phyloP scores from a whole-genome alignment of 2,329 filamentous ascomycete genomes.

The Xenoacremonium recifei region DNA sequence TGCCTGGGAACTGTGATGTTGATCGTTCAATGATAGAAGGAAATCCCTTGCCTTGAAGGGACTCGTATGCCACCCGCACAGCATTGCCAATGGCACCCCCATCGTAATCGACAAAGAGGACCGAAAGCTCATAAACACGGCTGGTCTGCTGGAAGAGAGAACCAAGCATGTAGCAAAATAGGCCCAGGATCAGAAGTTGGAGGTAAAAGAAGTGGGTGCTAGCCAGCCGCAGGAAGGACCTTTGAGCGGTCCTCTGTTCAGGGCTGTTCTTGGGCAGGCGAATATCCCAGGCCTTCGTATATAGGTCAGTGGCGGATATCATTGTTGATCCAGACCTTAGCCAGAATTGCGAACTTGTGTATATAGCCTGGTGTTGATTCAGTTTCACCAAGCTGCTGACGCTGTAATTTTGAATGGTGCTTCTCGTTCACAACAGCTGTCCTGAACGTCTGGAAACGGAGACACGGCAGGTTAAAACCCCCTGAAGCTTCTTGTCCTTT shows the following conservation, averaged over 20 bases:
- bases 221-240: constrained; percentile 15
- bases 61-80: constrained; percentile 17
- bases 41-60: constrained; percentile 12
- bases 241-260: constrained; percentile 3
- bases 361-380: no score
- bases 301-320: no score
- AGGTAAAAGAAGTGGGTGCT: constrained; percentile 28
- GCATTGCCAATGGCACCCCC: constrained; percentile 18
- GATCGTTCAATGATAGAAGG: constrained; percentile 16
- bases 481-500: no score
- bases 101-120: constrained; percentile 25
- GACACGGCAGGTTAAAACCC: no score
- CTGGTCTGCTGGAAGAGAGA: constrained; percentile 16
- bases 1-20: constrained; percentile 7
- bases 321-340: no score
- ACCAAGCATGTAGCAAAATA: constrained; percentile 23
- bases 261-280: constrained; percentile 7
- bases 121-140: constrained; percentile 12
- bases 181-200: constrained; percentile 36
- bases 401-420: no score
- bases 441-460: no score
- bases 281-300: constrained; percentile 14
- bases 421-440: no score
- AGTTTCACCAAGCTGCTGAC: no score
- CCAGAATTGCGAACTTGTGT: no score